Evolutionary conservation across 2,329 filamentous ascomycete genomes (phyloP).

Genomic region (Aspergillus brasiliensis): DNA sequence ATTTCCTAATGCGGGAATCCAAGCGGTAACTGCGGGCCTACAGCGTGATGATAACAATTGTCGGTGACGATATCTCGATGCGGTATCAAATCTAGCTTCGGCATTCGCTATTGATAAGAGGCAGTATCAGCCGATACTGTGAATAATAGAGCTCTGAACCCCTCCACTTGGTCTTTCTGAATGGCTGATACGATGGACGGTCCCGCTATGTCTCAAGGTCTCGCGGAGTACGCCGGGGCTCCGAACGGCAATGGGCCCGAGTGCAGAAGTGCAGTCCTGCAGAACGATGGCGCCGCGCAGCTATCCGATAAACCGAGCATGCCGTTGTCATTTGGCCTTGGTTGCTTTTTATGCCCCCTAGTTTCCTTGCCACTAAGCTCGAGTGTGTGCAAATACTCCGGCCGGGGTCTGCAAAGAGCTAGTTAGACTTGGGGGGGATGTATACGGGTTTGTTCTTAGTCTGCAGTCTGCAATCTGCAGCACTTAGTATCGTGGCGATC

Average conservation of each 20-base stretch:
- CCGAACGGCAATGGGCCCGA: not conserved
- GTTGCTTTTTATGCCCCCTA: no score
- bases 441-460: no score
- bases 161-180: not conserved
- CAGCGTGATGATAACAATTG: not conserved
- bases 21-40: not conserved
- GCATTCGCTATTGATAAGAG: constrained; percentile 1
- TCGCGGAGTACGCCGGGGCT: constrained; percentile 4
- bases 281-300: not conserved
- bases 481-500: no score
- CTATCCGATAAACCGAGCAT: not conserved
- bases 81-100: not conserved
- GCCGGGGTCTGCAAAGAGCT: not conserved
- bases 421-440: not conserved
- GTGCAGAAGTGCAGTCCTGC: not conserved
- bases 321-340: not conserved
- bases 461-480: no score
- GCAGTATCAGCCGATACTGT: not conserved
- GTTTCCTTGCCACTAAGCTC: no score
- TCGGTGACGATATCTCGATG: not conserved
- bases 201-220: constrained; percentile 3
- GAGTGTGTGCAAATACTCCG: not conserved
- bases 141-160: not conserved
- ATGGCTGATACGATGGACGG: not conserved
- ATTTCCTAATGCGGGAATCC: not conserved